Conservation (phyloP, 331 rosid genomes). For the Dryas integrifolia region DNA sequence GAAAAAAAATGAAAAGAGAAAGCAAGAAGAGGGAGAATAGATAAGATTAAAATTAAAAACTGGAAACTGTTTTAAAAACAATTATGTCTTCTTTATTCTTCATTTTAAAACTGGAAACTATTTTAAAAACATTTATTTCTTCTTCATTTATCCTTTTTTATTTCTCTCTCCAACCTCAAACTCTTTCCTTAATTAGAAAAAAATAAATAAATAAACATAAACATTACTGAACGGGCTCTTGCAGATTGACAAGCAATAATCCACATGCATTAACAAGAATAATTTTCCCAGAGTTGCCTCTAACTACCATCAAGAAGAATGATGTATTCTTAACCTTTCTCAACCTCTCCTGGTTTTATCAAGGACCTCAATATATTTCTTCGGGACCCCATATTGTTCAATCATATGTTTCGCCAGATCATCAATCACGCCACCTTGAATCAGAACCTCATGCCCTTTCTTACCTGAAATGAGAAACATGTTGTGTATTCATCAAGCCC, state of each 20-base stretch:
- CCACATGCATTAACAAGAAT: not conserved
- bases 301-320: not conserved
- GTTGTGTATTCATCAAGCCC: no score
- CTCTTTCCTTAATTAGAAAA: not conserved
- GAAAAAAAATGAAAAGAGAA: not conserved
- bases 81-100: not conserved
- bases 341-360: constrained; percentile 64
- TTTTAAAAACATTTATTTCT: not conserved
- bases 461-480: constrained; percentile 54
- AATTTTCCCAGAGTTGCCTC: not conserved
- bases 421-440: constrained; percentile 94
- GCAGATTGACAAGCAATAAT: not conserved
- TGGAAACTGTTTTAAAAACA: not conserved
- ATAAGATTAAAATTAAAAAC: not conserved
- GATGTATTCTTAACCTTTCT: not conserved
- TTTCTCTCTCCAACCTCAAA: not conserved
- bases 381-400: constrained; percentile 88
- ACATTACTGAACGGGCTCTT: not conserved
- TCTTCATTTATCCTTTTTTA: not conserved
- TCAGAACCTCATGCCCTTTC: constrained; percentile 81
- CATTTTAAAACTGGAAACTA: not conserved
- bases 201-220: not conserved
- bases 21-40: not conserved
- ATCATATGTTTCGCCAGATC: constrained; percentile 75
- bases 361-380: constrained; percentile 84